These are phyloP conservation scores for Aristolochia contorta DNA, from an alignment of 164 flowering plant species.

Conservation along the genomic window DNA sequence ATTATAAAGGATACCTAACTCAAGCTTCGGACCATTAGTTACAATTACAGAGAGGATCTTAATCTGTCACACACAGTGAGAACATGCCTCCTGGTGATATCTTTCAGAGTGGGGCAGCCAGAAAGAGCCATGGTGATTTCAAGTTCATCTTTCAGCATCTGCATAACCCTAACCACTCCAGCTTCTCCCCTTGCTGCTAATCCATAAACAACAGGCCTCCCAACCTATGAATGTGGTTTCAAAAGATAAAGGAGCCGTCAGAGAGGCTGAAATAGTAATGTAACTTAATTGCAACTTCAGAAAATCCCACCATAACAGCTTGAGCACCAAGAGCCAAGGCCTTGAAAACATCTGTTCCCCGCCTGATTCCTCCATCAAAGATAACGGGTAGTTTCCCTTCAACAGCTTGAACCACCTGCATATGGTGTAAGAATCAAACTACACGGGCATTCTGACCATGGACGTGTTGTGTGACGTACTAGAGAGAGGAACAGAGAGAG, in stretches of 20 bases:
- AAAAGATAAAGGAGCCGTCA: not conserved
- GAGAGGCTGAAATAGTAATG: not conserved
- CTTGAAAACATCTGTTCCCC: conserved; percentile 95
- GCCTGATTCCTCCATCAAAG: conserved; percentile 74
- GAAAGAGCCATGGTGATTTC: conserved; percentile 70
- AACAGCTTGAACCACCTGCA: conserved; percentile 51
- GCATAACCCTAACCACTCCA: conserved; percentile 42
- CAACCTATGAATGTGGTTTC: conserved; percentile 29
- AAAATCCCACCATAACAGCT: conserved; percentile 47
- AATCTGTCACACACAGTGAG: conserved; percentile 31
- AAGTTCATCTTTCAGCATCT: conserved; percentile 65
- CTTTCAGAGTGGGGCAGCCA: conserved; percentile 49
- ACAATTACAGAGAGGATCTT: conserved; percentile 26
- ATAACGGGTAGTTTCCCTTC: conserved; percentile 53
- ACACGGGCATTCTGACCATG: too few species aligned
- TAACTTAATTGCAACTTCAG: not conserved
- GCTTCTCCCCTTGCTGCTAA: conserved; percentile 46
- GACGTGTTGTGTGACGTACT: too few species aligned
- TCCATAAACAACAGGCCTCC: conserved; percentile 51
- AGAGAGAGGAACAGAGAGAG: too few species aligned
- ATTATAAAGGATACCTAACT: too few species aligned
- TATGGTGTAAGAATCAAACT: not conserved
- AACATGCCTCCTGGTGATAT: conserved; percentile 48
- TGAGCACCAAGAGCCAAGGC: conserved; percentile 94
- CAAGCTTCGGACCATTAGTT: too few species aligned